These are phyloP conservation scores for Penicillium lagena DNA, from an alignment of 495 filamentous ascomycete genomes.

Conservation along the genomic window DNA sequence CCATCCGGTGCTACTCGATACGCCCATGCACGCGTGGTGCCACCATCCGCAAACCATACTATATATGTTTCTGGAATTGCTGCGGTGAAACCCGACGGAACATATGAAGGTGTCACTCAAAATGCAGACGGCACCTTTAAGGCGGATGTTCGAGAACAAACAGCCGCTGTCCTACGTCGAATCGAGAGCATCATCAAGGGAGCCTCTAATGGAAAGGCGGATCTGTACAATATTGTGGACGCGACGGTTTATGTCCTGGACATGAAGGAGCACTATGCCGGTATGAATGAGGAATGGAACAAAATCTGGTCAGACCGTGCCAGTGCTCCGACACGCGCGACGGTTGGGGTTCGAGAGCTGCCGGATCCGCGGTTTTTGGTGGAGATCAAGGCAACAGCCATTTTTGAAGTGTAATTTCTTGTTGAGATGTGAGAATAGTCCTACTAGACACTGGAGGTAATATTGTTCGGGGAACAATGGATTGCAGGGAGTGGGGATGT, in stretches of 20 bases:
- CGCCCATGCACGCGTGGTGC: slow-evolving; percentile 24
- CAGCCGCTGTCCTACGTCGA: slow-evolving; percentile 22
- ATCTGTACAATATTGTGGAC: slow-evolving; percentile 26
- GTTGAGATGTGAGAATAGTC: too few species aligned
- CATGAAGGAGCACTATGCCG: slow-evolving; percentile 30
- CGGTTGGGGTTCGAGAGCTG: slow-evolving; percentile 26
- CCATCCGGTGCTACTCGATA: slow-evolving; percentile 17
- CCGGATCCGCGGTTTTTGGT: slow-evolving; percentile 28
- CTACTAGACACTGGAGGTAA: background rate
- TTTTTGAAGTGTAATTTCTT: slow-evolving; percentile 5
- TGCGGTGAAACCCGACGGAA: slow-evolving; percentile 10
- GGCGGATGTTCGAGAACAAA: slow-evolving; percentile 24
- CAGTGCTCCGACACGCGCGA: slow-evolving; percentile 26
- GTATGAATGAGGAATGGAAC: slow-evolving; percentile 37
- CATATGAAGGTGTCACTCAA: slow-evolving; percentile 20
- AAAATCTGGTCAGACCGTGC: slow-evolving; percentile 24
- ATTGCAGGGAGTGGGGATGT: too few species aligned
- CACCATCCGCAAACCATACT: slow-evolving; percentile 21
- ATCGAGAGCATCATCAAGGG: slow-evolving; percentile 30
- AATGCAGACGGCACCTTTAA: slow-evolving; percentile 23
- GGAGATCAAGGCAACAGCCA: slow-evolving; percentile 26
- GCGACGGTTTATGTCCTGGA: slow-evolving; percentile 27
- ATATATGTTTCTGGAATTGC: slow-evolving; percentile 30
- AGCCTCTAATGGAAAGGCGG: slow-evolving; percentile 21
- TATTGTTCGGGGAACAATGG: background rate